Evolutionary conservation across 768 basidiomycete genomes (phyloP).

Genomic region (Rossbeevera mucosa): DNA sequence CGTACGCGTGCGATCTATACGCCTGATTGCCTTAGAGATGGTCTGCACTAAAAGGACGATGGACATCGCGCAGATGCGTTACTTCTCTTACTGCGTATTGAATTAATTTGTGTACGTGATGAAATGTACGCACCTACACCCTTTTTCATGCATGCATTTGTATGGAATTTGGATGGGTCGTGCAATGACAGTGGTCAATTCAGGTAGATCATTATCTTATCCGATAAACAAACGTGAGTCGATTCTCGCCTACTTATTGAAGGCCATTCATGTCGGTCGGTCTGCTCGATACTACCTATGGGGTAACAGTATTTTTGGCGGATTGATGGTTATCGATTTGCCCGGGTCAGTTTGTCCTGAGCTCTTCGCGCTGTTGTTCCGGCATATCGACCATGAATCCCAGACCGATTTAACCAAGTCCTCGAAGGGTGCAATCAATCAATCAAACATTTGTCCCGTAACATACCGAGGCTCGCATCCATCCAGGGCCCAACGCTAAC

Average conservation of each 20-base stretch:
- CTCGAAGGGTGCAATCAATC: neutral
- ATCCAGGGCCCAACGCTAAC: no score
- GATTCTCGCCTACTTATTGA: no score
- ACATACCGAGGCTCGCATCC: neutral
- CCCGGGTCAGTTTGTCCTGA: no score
- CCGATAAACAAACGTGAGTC: neutral
- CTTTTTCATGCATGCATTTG: neutral
- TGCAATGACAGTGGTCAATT: neutral
- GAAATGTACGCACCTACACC: neutral
- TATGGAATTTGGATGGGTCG: neutral
- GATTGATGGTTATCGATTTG: no score
- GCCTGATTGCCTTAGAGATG: slow-evolving; percentile 9
- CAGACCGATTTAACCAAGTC: no score
- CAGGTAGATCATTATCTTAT: neutral
- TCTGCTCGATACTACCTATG: no score
- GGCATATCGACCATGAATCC: no score
- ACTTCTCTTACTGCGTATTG: neutral
- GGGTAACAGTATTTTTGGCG: no score
- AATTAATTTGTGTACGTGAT: neutral
- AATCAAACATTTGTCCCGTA: no score
- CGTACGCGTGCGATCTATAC: slow-evolving; percentile 39
- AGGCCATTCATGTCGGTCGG: no score
- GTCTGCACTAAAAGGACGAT: neutral
- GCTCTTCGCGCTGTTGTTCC: no score
- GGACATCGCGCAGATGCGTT: neutral